phyloP scores from a whole-genome alignment of 352 stramenopile genomes.

The Chrysophaeum taylorii region DNA sequence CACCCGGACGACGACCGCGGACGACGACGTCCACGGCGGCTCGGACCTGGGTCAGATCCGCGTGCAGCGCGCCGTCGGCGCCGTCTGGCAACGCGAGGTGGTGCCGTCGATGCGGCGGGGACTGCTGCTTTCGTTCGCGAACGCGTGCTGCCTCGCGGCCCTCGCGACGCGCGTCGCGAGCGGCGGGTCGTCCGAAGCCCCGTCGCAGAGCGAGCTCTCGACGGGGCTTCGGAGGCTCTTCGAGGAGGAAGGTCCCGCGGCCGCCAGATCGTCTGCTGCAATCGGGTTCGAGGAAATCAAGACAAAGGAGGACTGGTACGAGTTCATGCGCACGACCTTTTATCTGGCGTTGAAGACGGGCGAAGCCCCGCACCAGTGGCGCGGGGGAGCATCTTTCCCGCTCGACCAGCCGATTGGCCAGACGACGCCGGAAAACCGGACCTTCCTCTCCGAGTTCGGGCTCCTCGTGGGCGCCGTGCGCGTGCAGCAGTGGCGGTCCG shows the following conservation, averaged over 20 bases:
- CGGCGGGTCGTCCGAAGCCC: neutral
- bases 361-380: too few relatives aligned
- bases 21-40: neutral
- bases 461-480: neutral
- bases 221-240: neutral
- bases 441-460: neutral
- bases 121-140: neutral
- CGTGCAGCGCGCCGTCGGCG: neutral
- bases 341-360: neutral
- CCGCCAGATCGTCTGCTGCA: neutral
- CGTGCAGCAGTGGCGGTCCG: neutral
- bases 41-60: neutral
- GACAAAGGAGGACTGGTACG: neutral
- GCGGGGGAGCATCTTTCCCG: too few relatives aligned
- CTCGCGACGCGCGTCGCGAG: neutral
- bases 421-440: neutral
- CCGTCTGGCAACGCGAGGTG: neutral
- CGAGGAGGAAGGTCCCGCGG: neutral
- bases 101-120: neutral
- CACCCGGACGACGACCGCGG: neutral
- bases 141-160: slow-evolving; percentile 1
- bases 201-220: neutral
- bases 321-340: neutral
- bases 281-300: neutral
- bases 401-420: too few relatives aligned